Evolutionary conservation across 768 basidiomycete genomes (phyloP).

Genomic region (Pseudohyphozyma bogoriensis): DNA sequence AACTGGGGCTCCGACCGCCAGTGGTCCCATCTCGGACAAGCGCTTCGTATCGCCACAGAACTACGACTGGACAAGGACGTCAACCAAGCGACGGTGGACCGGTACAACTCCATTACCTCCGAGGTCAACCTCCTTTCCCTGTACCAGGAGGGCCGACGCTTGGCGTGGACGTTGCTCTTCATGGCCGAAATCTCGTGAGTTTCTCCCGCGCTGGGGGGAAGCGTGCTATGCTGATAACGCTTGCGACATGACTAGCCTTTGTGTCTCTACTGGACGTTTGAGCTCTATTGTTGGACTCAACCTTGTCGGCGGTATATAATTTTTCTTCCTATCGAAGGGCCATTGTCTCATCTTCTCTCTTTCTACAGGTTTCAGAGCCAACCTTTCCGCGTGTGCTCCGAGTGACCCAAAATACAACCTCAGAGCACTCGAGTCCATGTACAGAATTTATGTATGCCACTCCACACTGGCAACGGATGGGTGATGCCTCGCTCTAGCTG

Average conservation of each 20-base stretch:
- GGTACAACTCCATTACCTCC: background rate
- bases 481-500: no score
- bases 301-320: no score
- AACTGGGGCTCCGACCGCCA: slow-evolving; percentile 9
- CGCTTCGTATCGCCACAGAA: slow-evolving; percentile 22
- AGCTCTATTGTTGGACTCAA: no score
- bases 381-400: background rate
- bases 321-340: no score
- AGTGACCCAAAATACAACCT: slow-evolving; percentile 12
- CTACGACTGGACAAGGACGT: slow-evolving; percentile 9
- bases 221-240: no score
- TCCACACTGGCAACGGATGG: no score
- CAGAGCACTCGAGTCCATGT: slow-evolving; percentile 7
- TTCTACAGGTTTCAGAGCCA: background rate
- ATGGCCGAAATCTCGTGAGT: slow-evolving; percentile 19
- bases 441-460: slow-evolving; percentile 14
- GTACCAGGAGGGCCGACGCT: background rate
- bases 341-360: no score
- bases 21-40: slow-evolving; percentile 14
- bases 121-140: background rate
- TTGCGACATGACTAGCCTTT: no score
- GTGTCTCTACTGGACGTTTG: no score
- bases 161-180: slow-evolving; percentile 17
- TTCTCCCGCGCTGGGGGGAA: no score
- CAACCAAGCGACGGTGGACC: slow-evolving; percentile 8